phyloP scores from a whole-genome alignment of 2,329 filamentous ascomycete species.

The Diaporthe caulivora region DNA sequence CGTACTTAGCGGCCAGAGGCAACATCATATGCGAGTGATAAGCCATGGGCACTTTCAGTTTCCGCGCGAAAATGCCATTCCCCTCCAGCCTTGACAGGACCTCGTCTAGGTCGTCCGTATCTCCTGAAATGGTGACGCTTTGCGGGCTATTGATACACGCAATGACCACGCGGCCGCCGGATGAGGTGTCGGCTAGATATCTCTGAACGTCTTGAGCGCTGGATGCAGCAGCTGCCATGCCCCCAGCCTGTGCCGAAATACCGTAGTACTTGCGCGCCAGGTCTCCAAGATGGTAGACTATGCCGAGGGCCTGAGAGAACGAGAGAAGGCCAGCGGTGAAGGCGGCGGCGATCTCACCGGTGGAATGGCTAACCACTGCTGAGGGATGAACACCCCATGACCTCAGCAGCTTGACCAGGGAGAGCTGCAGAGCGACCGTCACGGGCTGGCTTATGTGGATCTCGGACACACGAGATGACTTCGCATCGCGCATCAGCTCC shows the following conservation, averaged over 20 bases:
- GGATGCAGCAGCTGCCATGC: conserved; percentile 1
- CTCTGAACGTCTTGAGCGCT: conserved; percentile 11
- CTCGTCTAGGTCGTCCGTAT: conserved; percentile 43
- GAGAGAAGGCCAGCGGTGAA: conserved; percentile 48
- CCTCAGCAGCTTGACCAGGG: conserved; percentile 52
- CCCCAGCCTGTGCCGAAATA: neutral
- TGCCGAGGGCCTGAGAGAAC: neutral
- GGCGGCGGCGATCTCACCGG: conserved; percentile 55
- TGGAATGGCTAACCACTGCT: conserved; percentile 54
- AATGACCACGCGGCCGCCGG: conserved; percentile 31
- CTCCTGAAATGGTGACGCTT: conserved; percentile 52
- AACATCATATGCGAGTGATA: conserved; percentile 47
- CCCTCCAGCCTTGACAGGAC: conserved; percentile 44
- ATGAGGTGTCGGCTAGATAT: neutral
- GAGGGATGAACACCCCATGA: conserved; percentile 47
- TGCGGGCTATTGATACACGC: conserved; percentile 41
- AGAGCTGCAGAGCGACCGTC: conserved; percentile 62
- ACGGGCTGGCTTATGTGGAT: conserved; percentile 52
- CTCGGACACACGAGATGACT: conserved; percentile 45
- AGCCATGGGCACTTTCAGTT: conserved; percentile 47
- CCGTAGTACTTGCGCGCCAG: conserved; percentile 34
- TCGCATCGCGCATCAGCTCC: conserved; percentile 39
- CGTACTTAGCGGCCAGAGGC: conserved; percentile 44
- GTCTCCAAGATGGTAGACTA: conserved; percentile 14
- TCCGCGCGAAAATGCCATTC: conserved; percentile 47